Evolutionary conservation across 1,139 yeast species (phyloP).

Genomic region (Yamadazyma conglobata): DNA sequence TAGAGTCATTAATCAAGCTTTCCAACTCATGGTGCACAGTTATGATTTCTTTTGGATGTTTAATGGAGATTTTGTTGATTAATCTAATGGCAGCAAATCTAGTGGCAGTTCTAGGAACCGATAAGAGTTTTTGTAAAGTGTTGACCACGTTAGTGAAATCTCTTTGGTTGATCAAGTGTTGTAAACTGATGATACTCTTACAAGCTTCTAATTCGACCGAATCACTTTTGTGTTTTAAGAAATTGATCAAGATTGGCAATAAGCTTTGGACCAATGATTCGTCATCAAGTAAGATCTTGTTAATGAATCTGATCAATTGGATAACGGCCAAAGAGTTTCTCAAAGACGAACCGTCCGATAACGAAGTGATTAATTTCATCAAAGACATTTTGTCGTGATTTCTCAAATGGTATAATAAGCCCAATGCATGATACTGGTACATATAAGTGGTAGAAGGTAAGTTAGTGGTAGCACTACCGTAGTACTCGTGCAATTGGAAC

Average conservation of each 20-base stretch:
- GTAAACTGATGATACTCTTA: constrained; percentile 67
- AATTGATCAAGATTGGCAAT: constrained; percentile 63
- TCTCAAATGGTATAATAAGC: constrained; percentile 81
- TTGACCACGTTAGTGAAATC: constrained; percentile 64
- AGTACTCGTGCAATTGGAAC: constrained; percentile 52
- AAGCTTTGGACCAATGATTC: constrained; percentile 51
- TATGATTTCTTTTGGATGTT: constrained; percentile 73
- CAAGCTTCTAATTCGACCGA: constrained; percentile 95
- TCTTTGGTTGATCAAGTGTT: constrained; percentile 54
- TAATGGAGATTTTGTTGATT: constrained; percentile 79
- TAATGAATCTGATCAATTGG: constrained; percentile 80
- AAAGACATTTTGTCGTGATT: constrained; percentile 93
- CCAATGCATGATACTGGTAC: constrained; percentile 95
- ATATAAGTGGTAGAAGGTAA: constrained; percentile 70
- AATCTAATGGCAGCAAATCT: constrained; percentile 92
- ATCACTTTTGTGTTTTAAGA: constrained; percentile 80
- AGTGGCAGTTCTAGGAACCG: constrained; percentile 88
- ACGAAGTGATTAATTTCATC: constrained; percentile 82
- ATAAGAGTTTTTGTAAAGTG: constrained; percentile 70
- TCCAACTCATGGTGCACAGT: constrained; percentile 78
- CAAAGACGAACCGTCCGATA: constrained; percentile 59
- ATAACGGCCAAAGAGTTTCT: constrained; percentile 76
- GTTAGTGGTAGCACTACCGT: constrained; percentile 47
- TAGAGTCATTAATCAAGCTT: constrained; percentile 78
- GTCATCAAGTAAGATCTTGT: constrained; percentile 62